Conservation (phyloP, 2,329 filamentous ascomycete species). For the Diaporthe sp. region DNA sequence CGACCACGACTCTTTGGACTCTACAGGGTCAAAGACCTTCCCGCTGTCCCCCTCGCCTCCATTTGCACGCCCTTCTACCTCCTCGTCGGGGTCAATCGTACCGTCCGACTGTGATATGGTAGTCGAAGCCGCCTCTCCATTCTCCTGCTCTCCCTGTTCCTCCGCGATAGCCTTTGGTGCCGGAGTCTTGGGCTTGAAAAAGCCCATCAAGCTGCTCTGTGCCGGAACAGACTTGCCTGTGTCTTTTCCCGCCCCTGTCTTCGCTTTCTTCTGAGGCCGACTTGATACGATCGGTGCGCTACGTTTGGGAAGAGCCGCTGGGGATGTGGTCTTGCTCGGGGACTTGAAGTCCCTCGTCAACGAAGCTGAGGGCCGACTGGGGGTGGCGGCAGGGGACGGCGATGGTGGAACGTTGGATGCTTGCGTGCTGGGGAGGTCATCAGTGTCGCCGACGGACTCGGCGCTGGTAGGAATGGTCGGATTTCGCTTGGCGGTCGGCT, state of each 20-base stretch:
- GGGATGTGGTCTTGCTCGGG: neutral
- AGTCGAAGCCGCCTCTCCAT: neutral
- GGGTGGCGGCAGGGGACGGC: constrained; percentile 20
- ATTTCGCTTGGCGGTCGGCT: constrained; percentile 37
- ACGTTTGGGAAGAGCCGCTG: constrained; percentile 23
- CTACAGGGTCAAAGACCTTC: constrained; percentile 76
- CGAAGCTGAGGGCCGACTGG: neutral
- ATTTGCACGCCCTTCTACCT: neutral
- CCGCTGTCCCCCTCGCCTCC: constrained; percentile 45
- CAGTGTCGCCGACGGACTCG: neutral
- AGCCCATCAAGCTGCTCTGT: constrained; percentile 78
- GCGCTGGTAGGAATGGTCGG: neutral
- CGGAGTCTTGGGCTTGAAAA: constrained; percentile 76
- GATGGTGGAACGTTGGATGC: neutral
- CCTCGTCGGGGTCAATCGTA: neutral
- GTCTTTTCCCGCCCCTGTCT: constrained; percentile 47
- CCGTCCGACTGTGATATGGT: constrained; percentile 1
- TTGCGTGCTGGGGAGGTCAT: neutral
- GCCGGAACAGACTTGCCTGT: constrained; percentile 44
- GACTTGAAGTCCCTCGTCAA: constrained; percentile 3
- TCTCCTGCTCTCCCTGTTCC: neutral
- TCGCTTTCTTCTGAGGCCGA: constrained; percentile 63
- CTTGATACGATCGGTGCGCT: neutral
- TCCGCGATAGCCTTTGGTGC: constrained; percentile 5
- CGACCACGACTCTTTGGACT: constrained; percentile 86